These are phyloP conservation scores for Aspergillus candidus DNA, from an alignment of 2,329 filamentous ascomycete genomes.

Conservation along the genomic window DNA sequence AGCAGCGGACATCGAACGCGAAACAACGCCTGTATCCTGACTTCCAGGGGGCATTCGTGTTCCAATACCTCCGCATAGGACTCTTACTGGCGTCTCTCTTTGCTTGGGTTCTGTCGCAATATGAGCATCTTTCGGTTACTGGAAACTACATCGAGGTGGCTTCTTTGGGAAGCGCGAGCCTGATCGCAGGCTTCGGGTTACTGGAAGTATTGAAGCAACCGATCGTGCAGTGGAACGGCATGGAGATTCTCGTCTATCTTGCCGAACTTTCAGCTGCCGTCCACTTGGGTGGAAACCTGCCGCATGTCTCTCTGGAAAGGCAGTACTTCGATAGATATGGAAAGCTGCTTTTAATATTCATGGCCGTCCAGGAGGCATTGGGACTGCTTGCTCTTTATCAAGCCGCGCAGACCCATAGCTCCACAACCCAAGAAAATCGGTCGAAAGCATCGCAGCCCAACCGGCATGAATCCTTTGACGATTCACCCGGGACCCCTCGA, in stretches of 20 bases:
- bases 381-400: constrained; percentile 23
- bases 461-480: not conserved
- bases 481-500: constrained; percentile 4
- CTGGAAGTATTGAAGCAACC: constrained; percentile 34
- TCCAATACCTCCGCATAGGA: constrained; percentile 26
- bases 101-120: constrained; percentile 30
- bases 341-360: constrained; percentile 34
- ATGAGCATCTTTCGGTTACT: constrained; percentile 24
- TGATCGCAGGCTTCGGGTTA: constrained; percentile 37
- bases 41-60: constrained; percentile 16
- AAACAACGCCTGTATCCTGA: constrained; percentile 4
- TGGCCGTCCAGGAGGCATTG: constrained; percentile 35
- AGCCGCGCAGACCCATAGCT: constrained; percentile 1
- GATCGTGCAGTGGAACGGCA: constrained; percentile 32
- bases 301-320: constrained; percentile 23
- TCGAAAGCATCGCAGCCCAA: constrained; percentile 1
- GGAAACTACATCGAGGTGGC: constrained; percentile 34
- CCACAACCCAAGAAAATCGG: constrained; percentile 6
- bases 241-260: constrained; percentile 35
- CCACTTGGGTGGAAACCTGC: constrained; percentile 32
- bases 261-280: constrained; percentile 34
- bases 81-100: constrained; percentile 25
- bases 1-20: constrained; percentile 3
- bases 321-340: constrained; percentile 36
- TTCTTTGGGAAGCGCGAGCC: constrained; percentile 34